Conservation (phyloP, 371 early-diverging fungal genomes). For the Massospora cicadina region DNA sequence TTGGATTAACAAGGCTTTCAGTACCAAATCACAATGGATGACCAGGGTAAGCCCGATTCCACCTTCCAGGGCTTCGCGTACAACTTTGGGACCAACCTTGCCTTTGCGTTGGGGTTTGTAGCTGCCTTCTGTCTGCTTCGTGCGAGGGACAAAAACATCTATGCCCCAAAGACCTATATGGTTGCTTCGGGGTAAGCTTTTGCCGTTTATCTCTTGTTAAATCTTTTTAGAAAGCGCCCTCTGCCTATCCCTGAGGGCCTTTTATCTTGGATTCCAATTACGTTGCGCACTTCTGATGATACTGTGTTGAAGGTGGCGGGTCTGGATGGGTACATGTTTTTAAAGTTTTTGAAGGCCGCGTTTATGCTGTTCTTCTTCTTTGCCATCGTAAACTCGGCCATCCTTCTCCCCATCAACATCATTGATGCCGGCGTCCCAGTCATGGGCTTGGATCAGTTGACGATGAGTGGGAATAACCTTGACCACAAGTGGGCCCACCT, state of each 20-base stretch:
- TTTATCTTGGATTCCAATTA: slow-evolving; percentile 38
- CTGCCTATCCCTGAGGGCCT: slow-evolving; percentile 27
- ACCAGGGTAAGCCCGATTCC: slow-evolving; percentile 11
- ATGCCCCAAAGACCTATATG: slow-evolving; percentile 48
- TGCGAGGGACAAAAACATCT: slow-evolving; percentile 35
- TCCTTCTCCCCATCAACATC: not conserved
- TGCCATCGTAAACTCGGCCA: not conserved
- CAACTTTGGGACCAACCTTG: slow-evolving; percentile 41
- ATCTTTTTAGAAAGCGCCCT: not conserved
- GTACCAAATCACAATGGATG: too few species aligned
- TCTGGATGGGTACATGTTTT: slow-evolving; percentile 59
- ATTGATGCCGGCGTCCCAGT: not conserved
- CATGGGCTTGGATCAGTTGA: not conserved
- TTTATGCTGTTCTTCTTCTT: slow-evolving; percentile 4
- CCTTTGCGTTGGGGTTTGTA: slow-evolving; percentile 26
- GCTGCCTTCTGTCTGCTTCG: slow-evolving; percentile 33
- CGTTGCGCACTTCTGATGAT: slow-evolving; percentile 33
- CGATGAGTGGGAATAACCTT: not conserved
- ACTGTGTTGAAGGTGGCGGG: slow-evolving; percentile 37
- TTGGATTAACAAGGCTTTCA: too few species aligned
- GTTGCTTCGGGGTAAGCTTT: slow-evolving; percentile 15
- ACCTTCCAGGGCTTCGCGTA: slow-evolving; percentile 42
- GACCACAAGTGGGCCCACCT: not conserved
- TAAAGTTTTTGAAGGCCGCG: slow-evolving; percentile 43
- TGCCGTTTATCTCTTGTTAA: not conserved